phyloP scores from a whole-genome alignment of 1,284 basidiomycete species.

The Ceratobasidium sp. region DNA sequence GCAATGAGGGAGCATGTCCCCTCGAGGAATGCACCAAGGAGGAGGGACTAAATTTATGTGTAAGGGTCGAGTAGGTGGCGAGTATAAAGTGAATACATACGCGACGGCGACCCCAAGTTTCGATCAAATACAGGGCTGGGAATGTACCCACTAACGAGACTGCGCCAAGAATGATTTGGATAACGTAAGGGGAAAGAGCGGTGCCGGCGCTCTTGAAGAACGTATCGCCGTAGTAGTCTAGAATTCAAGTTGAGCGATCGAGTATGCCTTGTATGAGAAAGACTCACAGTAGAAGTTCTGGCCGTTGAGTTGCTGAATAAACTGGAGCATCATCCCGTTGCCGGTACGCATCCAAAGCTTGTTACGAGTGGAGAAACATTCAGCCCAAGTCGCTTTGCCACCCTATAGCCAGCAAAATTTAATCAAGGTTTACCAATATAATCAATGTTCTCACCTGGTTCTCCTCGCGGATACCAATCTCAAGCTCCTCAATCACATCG shows the following conservation, averaged over 20 bases:
- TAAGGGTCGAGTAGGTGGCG: conserved; percentile 42
- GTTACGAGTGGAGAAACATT: conserved; percentile 76
- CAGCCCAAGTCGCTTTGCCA: conserved; percentile 77
- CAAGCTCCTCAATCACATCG: conserved; percentile 71
- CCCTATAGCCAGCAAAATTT: conserved; percentile 53
- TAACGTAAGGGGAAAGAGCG: conserved; percentile 70
- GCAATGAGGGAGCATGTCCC: conserved; percentile 69
- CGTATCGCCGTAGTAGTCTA: conserved; percentile 76
- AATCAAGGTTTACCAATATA: conserved; percentile 39
- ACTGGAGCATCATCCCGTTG: conserved; percentile 83
- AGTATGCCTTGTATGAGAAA: neutral
- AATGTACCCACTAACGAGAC: conserved; percentile 71
- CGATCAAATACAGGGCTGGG: conserved; percentile 69
- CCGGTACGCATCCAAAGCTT: conserved; percentile 71
- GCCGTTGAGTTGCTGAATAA: conserved; percentile 67
- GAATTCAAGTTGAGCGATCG: neutral
- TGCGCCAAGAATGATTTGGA: conserved; percentile 73
- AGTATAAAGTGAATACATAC: conserved; percentile 49
- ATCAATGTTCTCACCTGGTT: conserved; percentile 38
- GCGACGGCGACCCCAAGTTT: conserved; percentile 66
- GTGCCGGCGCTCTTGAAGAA: conserved; percentile 82
- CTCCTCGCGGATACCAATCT: conserved; percentile 62
- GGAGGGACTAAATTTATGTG: conserved; percentile 56
- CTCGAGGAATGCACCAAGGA: conserved; percentile 70
- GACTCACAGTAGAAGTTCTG: conserved; percentile 46